Evolutionary conservation across 176 grass and related monocot genomes (phyloP).

Genomic region (Puccinellia tenuiflora): DNA sequence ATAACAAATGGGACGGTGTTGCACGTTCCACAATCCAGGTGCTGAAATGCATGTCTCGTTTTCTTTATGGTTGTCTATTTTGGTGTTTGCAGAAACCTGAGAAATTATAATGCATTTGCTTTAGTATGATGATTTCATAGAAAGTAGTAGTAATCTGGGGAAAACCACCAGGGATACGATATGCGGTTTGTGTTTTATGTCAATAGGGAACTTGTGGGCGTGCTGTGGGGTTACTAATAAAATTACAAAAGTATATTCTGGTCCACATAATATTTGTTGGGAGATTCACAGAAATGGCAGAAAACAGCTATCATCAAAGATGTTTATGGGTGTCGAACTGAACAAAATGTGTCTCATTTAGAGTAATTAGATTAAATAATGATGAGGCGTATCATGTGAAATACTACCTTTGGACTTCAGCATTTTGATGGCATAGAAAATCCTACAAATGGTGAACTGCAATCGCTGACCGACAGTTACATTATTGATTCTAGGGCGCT

Average conservation of each 20-base stretch:
- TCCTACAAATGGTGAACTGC: not conserved
- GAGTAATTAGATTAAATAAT: not conserved
- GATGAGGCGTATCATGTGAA: not conserved
- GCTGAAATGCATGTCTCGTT: not conserved
- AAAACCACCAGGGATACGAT: not conserved
- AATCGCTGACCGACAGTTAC: not conserved
- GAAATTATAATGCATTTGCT: not conserved
- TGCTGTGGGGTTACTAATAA: not conserved
- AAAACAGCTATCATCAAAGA: not conserved
- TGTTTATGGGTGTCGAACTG: not conserved
- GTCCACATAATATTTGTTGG: not conserved
- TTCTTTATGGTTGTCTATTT: not conserved
- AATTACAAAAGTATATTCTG: not conserved
- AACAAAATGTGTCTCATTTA: not conserved
- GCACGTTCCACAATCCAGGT: conserved; percentile 91
- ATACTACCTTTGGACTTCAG: not conserved
- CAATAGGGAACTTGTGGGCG: not conserved
- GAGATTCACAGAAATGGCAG: not conserved
- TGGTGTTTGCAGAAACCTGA: not conserved
- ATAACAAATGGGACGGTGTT: conserved; percentile 99
- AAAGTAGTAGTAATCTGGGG: not conserved
- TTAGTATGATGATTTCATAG: not conserved
- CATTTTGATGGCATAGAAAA: not conserved
- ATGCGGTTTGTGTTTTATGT: not conserved
- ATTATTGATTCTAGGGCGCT: not conserved